Percentiles rank a stretch among this genome's conserved stretches.
These are phyloP conservation scores for Zalaria sp. DNA, from an alignment of 2,329 filamentous ascomycete species.

Conservation along the genomic window DNA sequence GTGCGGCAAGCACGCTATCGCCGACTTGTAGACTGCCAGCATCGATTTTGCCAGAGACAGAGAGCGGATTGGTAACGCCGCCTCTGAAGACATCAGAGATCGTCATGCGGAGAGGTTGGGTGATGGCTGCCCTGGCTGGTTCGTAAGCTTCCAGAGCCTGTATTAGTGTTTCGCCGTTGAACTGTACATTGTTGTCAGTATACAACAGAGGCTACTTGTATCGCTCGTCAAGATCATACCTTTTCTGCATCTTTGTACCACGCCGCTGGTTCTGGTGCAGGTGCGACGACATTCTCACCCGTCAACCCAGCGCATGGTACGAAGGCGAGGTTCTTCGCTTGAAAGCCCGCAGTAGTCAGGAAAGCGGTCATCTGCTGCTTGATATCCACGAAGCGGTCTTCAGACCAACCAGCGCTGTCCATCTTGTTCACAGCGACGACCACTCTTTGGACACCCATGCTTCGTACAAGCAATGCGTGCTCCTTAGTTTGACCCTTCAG, in stretches of 20 bases:
- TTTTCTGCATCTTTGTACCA: conserved; percentile 53
- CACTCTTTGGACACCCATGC: conserved; percentile 76
- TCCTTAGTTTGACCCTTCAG: conserved; percentile 89
- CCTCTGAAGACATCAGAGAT: conserved; percentile 77
- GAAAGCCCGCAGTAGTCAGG: conserved; percentile 68
- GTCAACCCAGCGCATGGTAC: conserved; percentile 80
- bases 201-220: neutral
- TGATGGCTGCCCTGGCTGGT: conserved; percentile 48
- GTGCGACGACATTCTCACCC: conserved; percentile 68
- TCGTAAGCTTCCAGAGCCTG: conserved; percentile 76
- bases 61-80: conserved; percentile 66
- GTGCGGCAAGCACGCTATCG: conserved; percentile 65
- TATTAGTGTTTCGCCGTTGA: conserved; percentile 48
- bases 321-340: conserved; percentile 66
- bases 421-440: conserved; percentile 94
- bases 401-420: conserved; percentile 71
- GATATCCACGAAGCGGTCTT: conserved; percentile 74
- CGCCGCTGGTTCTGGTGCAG: conserved; percentile 34
- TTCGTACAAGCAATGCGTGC: conserved; percentile 77
- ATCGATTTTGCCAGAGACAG: conserved; percentile 75
- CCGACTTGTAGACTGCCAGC: conserved; percentile 73
- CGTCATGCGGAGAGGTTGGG: conserved; percentile 71
- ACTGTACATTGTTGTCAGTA: neutral
- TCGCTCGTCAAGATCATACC: conserved; percentile 26
- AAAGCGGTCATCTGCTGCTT: conserved; percentile 71